phyloP scores from a whole-genome alignment of 1,139 yeast genomes.

The Tardiomyces blankii region DNA sequence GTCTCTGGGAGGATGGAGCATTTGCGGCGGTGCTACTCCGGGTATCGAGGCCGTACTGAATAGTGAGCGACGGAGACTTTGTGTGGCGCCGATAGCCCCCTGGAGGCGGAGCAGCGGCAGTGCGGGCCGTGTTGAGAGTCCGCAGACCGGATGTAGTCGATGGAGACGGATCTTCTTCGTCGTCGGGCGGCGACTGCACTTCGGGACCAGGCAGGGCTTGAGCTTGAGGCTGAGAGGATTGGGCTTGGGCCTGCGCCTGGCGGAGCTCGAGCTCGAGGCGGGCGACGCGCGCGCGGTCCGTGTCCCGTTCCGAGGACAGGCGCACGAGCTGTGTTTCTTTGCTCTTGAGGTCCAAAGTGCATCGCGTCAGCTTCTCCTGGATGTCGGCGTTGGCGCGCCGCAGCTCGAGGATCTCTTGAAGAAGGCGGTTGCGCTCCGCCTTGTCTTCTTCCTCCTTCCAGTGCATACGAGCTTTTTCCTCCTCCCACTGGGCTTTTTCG shows the following conservation, averaged over 20 bases:
- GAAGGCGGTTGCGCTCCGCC: constrained; percentile 34
- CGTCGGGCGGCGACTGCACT: constrained; percentile 1
- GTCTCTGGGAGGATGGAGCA: not conserved
- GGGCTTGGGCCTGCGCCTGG: constrained; percentile 4
- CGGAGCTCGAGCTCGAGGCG: constrained; percentile 45
- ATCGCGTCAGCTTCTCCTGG: constrained; percentile 41
- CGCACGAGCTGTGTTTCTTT: constrained; percentile 57
- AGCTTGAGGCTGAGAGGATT: not conserved
- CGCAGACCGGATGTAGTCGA: not conserved
- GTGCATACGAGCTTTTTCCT: constrained; percentile 33
- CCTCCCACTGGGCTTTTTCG: constrained; percentile 43
- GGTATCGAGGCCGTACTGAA: constrained; percentile 12
- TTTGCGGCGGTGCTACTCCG: constrained; percentile 2
- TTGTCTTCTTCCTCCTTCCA: constrained; percentile 33
- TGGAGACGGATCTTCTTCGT: not conserved
- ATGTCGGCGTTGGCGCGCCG: constrained; percentile 30
- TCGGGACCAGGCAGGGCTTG: not conserved
- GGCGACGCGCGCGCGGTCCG: constrained; percentile 36
- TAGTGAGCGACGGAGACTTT: constrained; percentile 13
- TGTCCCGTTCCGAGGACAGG: constrained; percentile 49
- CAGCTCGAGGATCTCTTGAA: constrained; percentile 34
- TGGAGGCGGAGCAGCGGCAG: constrained; percentile 1
- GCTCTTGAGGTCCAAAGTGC: constrained; percentile 44
- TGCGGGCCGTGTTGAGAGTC: not conserved
- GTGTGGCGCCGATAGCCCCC: constrained; percentile 6